Conservation (phyloP, 139 green algal species). For the Auxenochlorella pyrenoidosa region DNA sequence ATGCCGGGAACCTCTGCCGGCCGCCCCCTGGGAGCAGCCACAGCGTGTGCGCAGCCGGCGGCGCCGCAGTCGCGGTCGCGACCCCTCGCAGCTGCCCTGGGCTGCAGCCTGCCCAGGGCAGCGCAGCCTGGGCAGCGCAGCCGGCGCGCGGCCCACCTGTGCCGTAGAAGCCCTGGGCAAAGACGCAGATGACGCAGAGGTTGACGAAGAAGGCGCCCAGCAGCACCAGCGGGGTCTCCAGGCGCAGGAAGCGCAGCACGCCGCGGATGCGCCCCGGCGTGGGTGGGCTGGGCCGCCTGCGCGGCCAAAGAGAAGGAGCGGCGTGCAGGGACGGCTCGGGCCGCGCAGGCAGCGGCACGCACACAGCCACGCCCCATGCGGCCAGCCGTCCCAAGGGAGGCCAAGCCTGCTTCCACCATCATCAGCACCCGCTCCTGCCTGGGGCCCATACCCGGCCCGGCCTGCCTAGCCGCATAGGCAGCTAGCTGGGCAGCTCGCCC, state of each 20-base stretch:
- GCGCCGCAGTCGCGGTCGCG: no score
- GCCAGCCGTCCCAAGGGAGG: no score
- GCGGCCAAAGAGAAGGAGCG: neutral
- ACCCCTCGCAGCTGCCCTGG: no score
- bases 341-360: no score
- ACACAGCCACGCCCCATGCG: no score
- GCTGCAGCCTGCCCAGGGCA: neutral
- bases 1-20: neutral
- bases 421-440: no score
- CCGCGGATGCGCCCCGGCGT: conserved; percentile 12
- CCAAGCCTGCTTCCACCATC: no score
- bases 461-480: no score
- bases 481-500: neutral
- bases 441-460: no score
- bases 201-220: conserved; percentile 51
- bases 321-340: no score
- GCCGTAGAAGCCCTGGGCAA: conserved; percentile 44
- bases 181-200: conserved; percentile 47
- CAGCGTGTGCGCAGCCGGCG: neutral
- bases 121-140: no score
- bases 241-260: conserved; percentile 47
- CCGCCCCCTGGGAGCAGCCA: no score
- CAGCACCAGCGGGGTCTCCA: conserved; percentile 55
- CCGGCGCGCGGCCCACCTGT: neutral
- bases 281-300: conserved; percentile 15